Evolutionary conservation across 1,284 basidiomycete genomes (phyloP).

Genomic region (Melanopsichium pennsylvanicum): DNA sequence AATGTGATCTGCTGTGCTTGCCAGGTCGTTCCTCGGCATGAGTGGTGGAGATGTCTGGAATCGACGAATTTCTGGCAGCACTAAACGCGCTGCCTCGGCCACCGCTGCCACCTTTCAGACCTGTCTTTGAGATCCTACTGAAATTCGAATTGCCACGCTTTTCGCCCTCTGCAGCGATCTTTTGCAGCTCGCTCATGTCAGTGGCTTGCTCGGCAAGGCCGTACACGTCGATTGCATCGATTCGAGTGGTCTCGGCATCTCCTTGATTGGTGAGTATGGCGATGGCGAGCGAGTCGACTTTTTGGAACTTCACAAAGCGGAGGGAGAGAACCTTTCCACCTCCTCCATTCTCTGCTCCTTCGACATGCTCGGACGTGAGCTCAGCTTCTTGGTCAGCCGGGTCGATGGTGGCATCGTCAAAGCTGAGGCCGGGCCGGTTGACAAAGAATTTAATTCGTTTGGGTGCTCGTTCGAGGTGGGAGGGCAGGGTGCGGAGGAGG

Average conservation of each 20-base stretch:
- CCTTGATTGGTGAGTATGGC: constrained; percentile 81
- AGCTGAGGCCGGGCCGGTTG: constrained; percentile 66
- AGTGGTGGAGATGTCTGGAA: constrained; percentile 25
- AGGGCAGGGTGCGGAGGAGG: constrained; percentile 70
- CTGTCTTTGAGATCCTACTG: constrained; percentile 18
- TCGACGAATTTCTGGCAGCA: constrained; percentile 28
- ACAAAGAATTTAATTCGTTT: constrained; percentile 59
- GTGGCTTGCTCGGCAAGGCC: constrained; percentile 75
- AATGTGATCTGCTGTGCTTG: constrained; percentile 30
- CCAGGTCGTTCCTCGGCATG: constrained; percentile 19
- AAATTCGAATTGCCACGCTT: constrained; percentile 11
- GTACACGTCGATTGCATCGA: constrained; percentile 78
- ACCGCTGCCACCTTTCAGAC: constrained; percentile 73
- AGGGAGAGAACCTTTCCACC: constrained; percentile 73
- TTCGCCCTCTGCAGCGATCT: constrained; percentile 38
- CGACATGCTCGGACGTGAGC: constrained; percentile 64
- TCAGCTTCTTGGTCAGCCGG: constrained; percentile 67
- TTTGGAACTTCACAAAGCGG: constrained; percentile 80
- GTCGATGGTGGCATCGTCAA: constrained; percentile 64
- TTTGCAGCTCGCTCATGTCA: constrained; percentile 50
- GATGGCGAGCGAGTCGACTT: constrained; percentile 72
- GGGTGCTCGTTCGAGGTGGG: constrained; percentile 19
- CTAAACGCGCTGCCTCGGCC: constrained; percentile 4
- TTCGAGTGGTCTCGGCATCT: constrained; percentile 76
- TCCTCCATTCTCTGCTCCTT: constrained; percentile 32